phyloP scores from a whole-genome alignment of 2,329 filamentous ascomycete genomes.

The Trichoderma afroharzianum region DNA sequence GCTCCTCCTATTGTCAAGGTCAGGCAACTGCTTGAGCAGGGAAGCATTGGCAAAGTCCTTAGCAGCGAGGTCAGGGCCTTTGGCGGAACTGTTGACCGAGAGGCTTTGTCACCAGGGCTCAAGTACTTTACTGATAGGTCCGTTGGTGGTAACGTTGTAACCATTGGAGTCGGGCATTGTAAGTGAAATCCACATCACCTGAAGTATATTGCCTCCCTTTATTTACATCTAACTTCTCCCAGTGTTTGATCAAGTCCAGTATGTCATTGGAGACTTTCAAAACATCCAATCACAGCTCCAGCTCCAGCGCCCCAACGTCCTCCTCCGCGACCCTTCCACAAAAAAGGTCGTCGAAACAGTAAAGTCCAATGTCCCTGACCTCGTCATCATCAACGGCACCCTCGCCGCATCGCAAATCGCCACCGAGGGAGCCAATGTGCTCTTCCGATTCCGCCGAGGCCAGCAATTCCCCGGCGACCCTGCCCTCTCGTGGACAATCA shows the following conservation, averaged over 20 bases:
- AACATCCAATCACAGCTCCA: conserved; percentile 40
- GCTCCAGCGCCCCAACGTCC: conserved; percentile 41
- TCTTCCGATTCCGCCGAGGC: conserved; percentile 45
- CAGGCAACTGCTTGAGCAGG: conserved; percentile 41
- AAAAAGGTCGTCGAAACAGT: conserved; percentile 32
- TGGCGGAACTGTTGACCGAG: conserved; percentile 35
- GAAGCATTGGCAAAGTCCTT: conserved; percentile 49
- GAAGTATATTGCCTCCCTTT: not conserved
- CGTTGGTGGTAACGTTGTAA: conserved; percentile 44
- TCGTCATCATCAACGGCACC: conserved; percentile 29
- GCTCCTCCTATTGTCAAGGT: conserved; percentile 44
- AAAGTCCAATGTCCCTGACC: conserved; percentile 43
- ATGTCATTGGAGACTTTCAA: conserved; percentile 43
- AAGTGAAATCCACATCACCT: conserved; percentile 20
- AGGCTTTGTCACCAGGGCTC: conserved; percentile 32
- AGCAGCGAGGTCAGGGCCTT: conserved; percentile 44
- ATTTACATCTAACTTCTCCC: not conserved
- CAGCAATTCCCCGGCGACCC: conserved; percentile 46
- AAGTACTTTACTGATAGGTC: conserved; percentile 47
- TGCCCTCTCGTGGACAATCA: conserved; percentile 46
- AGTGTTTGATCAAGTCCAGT: conserved; percentile 46
- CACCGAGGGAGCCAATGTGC: conserved; percentile 38
- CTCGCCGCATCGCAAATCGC: conserved; percentile 28
- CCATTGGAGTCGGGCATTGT: conserved; percentile 43
- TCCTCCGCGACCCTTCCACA: conserved; percentile 31